Conservation (phyloP, 2,329 filamentous ascomycete genomes). For the Didymella lethalis region DNA sequence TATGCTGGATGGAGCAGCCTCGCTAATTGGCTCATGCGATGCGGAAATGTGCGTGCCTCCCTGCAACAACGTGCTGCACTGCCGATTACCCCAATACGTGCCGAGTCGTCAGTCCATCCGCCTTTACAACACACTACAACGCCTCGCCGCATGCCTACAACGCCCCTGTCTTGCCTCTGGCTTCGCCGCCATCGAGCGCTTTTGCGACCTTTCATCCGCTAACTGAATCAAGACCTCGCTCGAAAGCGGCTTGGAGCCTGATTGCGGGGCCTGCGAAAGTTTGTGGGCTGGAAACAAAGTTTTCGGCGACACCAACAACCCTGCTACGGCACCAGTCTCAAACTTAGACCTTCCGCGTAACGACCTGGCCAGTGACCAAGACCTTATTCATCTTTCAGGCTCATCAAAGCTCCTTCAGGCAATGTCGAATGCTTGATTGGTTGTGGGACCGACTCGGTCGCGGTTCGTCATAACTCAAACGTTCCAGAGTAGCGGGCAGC, state of each 20-base stretch:
- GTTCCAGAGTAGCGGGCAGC: constrained; percentile 35
- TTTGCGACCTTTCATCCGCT: constrained; percentile 21
- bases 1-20: constrained; percentile 14
- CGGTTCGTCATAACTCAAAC: constrained; percentile 31
- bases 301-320: constrained; percentile 45
- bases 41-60: constrained; percentile 8
- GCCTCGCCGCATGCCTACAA: constrained; percentile 1
- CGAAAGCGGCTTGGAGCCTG: constrained; percentile 38
- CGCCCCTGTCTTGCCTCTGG: background rate
- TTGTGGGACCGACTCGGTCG: constrained; percentile 11
- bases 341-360: constrained; percentile 40
- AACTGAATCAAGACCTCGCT: constrained; percentile 25
- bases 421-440: constrained; percentile 32
- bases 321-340: constrained; percentile 51
- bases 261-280: constrained; percentile 39
- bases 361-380: constrained; percentile 18
- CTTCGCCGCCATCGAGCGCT: constrained; percentile 19
- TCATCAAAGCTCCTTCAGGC: constrained; percentile 30
- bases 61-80: constrained; percentile 24
- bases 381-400: constrained; percentile 43
- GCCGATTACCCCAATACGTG: constrained; percentile 15
- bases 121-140: constrained; percentile 24
- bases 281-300: constrained; percentile 47
- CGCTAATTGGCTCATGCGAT: constrained; percentile 18
- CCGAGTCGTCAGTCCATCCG: constrained; percentile 13